Evolutionary conservation across 2,329 filamentous ascomycete genomes (phyloP).

Genomic region (Exophiala alcalophila): DNA sequence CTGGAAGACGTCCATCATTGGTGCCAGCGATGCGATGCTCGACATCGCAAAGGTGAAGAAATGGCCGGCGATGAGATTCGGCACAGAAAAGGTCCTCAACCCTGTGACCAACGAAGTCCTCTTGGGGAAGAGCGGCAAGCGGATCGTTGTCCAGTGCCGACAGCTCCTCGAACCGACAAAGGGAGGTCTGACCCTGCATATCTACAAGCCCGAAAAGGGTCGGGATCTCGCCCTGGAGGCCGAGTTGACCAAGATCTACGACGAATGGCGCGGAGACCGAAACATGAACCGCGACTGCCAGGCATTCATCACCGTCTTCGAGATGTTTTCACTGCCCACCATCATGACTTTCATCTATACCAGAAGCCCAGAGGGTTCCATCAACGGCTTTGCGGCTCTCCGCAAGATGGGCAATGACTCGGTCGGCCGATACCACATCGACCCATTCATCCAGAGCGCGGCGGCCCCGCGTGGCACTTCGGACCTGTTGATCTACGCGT

Average conservation of each 20-base stretch:
- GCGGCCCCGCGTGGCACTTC: conserved; percentile 39
- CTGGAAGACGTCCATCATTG: conserved; percentile 39
- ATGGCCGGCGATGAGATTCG: conserved; percentile 40
- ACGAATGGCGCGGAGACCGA: conserved; percentile 39
- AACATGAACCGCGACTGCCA: conserved; percentile 35
- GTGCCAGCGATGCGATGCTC: conserved; percentile 36
- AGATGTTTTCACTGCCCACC: conserved; percentile 38
- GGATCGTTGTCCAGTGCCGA: conserved; percentile 38
- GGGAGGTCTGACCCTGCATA: conserved; percentile 35
- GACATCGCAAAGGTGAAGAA: conserved; percentile 32
- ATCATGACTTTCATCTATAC: conserved; percentile 45
- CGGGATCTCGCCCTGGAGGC: conserved; percentile 34
- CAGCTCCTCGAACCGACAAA: conserved; percentile 39
- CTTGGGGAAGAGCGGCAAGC: conserved; percentile 37
- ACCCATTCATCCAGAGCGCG: conserved; percentile 39
- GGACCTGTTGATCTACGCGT: conserved; percentile 38
- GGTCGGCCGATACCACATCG: conserved; percentile 40
- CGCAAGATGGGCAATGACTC: conserved; percentile 35
- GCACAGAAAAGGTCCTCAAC: conserved; percentile 41
- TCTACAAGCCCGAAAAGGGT: conserved; percentile 37
- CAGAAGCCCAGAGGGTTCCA: conserved; percentile 29
- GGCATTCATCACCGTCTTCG: conserved; percentile 43
- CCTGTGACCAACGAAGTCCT: conserved; percentile 42
- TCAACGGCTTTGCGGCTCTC: conserved; percentile 41
- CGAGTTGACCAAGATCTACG: conserved; percentile 37